These are phyloP conservation scores for Cercospora sp. DNA, from an alignment of 2,329 filamentous ascomycete species.

Conservation along the genomic window DNA sequence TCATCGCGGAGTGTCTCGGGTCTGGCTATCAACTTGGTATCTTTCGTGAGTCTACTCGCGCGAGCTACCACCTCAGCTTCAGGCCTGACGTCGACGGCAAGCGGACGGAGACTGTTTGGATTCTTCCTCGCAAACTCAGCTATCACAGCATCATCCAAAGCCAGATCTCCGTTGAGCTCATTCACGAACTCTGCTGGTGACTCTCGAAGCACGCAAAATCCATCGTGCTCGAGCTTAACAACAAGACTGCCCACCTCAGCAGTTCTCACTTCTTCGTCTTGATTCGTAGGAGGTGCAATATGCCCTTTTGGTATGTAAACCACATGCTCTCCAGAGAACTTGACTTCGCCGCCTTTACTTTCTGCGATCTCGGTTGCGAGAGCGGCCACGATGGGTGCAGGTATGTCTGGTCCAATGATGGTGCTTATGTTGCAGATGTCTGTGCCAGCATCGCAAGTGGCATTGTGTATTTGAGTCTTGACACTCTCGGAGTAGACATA, in stretches of 20 bases:
- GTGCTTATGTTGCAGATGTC: slow-evolving; percentile 21
- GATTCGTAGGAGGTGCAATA: slow-evolving; percentile 5
- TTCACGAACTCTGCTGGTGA: slow-evolving; percentile 5
- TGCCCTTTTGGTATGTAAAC: slow-evolving; percentile 22
- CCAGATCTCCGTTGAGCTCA: neutral
- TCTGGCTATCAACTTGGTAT: slow-evolving; percentile 11
- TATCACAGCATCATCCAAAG: slow-evolving; percentile 13
- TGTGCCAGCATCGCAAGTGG: slow-evolving; percentile 15
- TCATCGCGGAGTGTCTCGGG: slow-evolving; percentile 14
- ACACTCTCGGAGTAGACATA: slow-evolving; percentile 19
- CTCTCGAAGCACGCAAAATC: slow-evolving; percentile 15
- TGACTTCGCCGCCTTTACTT: slow-evolving; percentile 19
- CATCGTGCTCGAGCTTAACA: slow-evolving; percentile 12
- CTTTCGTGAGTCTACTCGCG: neutral
- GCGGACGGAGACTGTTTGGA: slow-evolving; percentile 4
- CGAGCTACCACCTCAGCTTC: neutral
- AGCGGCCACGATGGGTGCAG: slow-evolving; percentile 19
- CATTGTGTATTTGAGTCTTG: slow-evolving; percentile 18
- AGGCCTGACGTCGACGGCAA: slow-evolving; percentile 1
- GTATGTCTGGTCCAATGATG: slow-evolving; percentile 19
- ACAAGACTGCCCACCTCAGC: slow-evolving; percentile 7
- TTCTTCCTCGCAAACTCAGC: slow-evolving; percentile 16
- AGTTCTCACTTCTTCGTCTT: slow-evolving; percentile 2
- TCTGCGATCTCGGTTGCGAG: slow-evolving; percentile 21
- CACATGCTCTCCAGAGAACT: slow-evolving; percentile 23